phyloP scores from a whole-genome alignment of 2,329 filamentous ascomycete species.

The Cladosporium sp. region DNA sequence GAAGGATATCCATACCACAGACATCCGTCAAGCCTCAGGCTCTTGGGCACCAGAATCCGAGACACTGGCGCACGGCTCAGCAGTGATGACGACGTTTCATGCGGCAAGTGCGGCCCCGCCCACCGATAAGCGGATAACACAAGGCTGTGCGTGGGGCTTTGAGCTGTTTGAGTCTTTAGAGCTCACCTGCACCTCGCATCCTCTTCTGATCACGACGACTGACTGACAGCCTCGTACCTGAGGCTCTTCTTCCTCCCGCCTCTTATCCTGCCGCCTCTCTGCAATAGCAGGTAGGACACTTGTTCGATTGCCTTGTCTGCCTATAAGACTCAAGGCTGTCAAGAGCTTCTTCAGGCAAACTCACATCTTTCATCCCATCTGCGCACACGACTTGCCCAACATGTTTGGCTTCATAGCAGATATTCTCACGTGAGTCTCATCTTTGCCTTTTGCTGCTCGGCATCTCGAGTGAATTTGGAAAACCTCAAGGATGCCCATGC shows the following conservation, averaged over 20 bases:
- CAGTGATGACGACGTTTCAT: neutral
- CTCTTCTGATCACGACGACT: constrained; percentile 11
- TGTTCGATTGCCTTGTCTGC: neutral
- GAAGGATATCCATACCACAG: neutral
- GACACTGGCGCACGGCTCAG: neutral
- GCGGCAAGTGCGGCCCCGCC: neutral
- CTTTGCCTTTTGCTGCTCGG: neutral
- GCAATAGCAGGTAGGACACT: neutral
- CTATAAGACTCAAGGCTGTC: neutral
- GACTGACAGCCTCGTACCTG: constrained; percentile 3
- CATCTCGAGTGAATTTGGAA: neutral
- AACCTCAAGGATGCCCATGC: neutral
- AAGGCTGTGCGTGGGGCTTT: neutral
- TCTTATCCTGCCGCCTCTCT: constrained; percentile 14
- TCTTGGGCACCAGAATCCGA: neutral
- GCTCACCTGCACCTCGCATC: constrained; percentile 2
- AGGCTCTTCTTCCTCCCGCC: constrained; percentile 1
- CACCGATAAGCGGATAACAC: neutral
- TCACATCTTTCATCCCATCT: neutral
- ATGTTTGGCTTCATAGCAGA: constrained; percentile 65
- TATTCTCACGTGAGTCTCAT: constrained; percentile 67
- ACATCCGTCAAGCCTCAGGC: neutral
- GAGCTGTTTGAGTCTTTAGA: neutral
- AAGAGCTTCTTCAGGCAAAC: neutral
- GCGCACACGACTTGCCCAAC: neutral